Evolutionary conservation across 257 asterid genomes (phyloP).

Genomic region (Nicotiana attenuata): DNA sequence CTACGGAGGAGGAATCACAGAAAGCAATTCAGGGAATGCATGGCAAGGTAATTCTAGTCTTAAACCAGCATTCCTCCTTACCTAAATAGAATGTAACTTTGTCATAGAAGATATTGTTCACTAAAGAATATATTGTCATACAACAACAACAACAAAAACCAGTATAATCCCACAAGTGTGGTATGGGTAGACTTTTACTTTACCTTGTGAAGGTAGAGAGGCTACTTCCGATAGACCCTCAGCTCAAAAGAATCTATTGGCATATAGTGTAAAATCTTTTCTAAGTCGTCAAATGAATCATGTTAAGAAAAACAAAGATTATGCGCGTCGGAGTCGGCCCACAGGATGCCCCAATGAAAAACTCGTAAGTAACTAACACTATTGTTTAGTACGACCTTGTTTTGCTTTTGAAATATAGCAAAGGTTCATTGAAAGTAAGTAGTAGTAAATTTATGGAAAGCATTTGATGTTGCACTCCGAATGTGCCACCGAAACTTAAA

Average conservation of each 20-base stretch:
- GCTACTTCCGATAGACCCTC: too few species aligned
- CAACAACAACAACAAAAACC: too few species aligned
- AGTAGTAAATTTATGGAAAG: background rate
- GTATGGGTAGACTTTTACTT: too few species aligned
- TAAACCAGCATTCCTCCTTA: background rate
- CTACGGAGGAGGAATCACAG: constrained; percentile 64
- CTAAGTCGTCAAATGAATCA: background rate
- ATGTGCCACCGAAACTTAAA: too few species aligned
- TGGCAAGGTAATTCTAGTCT: constrained; percentile 55
- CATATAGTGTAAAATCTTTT: background rate
- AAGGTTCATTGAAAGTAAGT: background rate
- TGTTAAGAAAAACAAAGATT: background rate
- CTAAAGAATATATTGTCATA: too few species aligned
- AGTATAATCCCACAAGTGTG: too few species aligned
- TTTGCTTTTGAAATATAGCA: background rate
- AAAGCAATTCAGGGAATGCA: constrained; percentile 93
- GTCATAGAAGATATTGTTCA: background rate
- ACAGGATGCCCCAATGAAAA: background rate
- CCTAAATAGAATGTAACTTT: background rate
- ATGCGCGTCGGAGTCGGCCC: too few species aligned
- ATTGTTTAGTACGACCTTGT: background rate
- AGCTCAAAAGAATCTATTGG: background rate
- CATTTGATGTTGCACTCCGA: background rate
- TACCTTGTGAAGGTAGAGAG: too few species aligned
- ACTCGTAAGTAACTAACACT: background rate